These are phyloP conservation scores for Pleurotus salmoneostramineus DNA, from an alignment of 768 basidiomycete species.

Conservation along the genomic window DNA sequence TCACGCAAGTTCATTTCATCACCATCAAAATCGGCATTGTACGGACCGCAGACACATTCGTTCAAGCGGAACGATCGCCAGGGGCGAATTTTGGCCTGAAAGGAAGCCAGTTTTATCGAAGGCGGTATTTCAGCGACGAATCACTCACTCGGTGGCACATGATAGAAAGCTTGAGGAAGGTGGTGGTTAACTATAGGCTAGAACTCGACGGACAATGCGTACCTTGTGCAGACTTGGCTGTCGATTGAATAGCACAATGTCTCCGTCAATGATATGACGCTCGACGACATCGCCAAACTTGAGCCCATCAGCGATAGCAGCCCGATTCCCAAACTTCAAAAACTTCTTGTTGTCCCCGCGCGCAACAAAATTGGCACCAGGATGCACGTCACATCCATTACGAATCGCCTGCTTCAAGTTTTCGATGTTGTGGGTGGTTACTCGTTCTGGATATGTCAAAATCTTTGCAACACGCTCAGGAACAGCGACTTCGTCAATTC, in stretches of 20 bases:
- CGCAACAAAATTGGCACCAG: conserved; percentile 93
- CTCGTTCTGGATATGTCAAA: conserved; percentile 94
- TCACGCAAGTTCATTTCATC: conserved; percentile 99
- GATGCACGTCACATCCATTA: conserved; percentile 88
- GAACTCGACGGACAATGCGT: conserved; percentile 7
- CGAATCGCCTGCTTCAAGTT: conserved; percentile 69
- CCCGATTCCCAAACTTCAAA: conserved; percentile 81
- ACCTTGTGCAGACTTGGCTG: conserved; percentile 98
- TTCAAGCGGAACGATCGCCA: conserved; percentile 98
- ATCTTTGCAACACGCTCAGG: conserved; percentile 94
- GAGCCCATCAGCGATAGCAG: conserved; percentile 76
- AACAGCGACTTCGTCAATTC: conserved; percentile 97
- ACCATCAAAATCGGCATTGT: conserved; percentile 99
- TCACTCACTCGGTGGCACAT: conserved; percentile 89
- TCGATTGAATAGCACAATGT: conserved; percentile 96
- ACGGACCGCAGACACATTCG: conserved; percentile 98
- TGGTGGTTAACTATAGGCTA: conserved; percentile 3
- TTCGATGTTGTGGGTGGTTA: conserved; percentile 87
- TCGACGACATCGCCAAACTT: conserved; percentile 91
- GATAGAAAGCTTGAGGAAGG: conserved; percentile 73
- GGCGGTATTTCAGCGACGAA: not conserved
- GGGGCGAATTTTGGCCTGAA: conserved; percentile 83
- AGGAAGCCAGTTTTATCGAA: not conserved
- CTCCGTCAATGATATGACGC: conserved; percentile 91
- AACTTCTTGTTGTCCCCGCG: conserved; percentile 86